Conservation (phyloP, 257 asterid species). For the Cruciata laevipes region DNA sequence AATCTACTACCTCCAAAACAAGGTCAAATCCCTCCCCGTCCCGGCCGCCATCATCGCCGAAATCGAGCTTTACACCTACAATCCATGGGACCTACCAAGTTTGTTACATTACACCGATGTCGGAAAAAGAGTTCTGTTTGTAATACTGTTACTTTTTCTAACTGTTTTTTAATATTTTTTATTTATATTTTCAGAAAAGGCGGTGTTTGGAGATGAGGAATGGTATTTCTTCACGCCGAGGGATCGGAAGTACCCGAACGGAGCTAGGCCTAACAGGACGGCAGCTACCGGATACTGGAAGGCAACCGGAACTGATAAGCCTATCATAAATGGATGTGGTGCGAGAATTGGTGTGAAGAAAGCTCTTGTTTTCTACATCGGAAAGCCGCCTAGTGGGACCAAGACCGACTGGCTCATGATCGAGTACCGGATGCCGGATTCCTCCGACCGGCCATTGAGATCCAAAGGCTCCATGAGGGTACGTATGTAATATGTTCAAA, state of each 20-base stretch:
- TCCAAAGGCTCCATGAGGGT: conserved; percentile 63
- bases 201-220: conserved; percentile 47
- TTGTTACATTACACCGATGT: not conserved
- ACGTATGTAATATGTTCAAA: too few relatives aligned
- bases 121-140: not conserved
- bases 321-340: conserved; percentile 35
- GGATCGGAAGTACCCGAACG: conserved; percentile 58
- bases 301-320: conserved; percentile 55
- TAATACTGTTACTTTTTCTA: not conserved
- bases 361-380: conserved; percentile 50
- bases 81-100: conserved; percentile 76
- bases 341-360: conserved; percentile 52
- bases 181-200: conserved; percentile 29
- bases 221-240: conserved; percentile 66
- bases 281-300: conserved; percentile 61
- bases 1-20: conserved; percentile 40
- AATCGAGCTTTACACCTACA: conserved; percentile 42
- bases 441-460: conserved; percentile 27
- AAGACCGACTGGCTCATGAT: conserved; percentile 62
- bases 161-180: too few relatives aligned
- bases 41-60: conserved; percentile 47
- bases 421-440: conserved; percentile 50
- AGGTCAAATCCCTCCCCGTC: conserved; percentile 39
- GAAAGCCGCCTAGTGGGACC: conserved; percentile 43
- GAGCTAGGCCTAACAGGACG: conserved; percentile 55